Evolutionary conservation across 768 basidiomycete genomes (phyloP).

Genomic region (Boletus fagicola): DNA sequence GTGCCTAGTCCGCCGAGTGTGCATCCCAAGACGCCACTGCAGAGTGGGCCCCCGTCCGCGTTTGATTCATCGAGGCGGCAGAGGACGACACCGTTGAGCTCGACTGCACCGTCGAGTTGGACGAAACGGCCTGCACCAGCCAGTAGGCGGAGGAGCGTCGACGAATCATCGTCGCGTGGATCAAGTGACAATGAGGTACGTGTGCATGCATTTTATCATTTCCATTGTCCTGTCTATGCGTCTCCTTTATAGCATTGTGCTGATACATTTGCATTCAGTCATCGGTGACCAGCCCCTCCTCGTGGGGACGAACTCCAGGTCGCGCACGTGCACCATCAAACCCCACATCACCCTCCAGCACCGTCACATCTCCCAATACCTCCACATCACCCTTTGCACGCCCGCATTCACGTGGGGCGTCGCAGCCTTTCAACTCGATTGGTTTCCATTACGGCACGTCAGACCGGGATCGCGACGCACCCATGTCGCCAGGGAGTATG

Average conservation of each 20-base stretch:
- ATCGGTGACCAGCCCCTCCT: conserved; percentile 37
- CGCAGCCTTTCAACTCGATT: conserved; percentile 42
- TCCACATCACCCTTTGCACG: conserved; percentile 50
- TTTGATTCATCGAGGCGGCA: conserved; percentile 72
- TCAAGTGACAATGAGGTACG: conserved; percentile 75
- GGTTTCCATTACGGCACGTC: conserved; percentile 45
- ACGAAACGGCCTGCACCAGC: conserved; percentile 65
- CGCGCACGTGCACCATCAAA: conserved; percentile 71
- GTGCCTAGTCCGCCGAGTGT: conserved; percentile 52
- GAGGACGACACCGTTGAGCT: conserved; percentile 61
- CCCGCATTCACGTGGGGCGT: conserved; percentile 64
- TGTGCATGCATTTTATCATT: conserved; percentile 3
- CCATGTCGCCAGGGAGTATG: conserved; percentile 30
- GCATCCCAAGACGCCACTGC: conserved; percentile 51
- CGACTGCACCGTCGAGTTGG: conserved; percentile 74
- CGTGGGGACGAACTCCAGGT: conserved; percentile 44
- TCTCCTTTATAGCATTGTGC: conserved; percentile 1
- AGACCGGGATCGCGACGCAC: conserved; percentile 33
- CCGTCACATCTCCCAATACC: conserved; percentile 41
- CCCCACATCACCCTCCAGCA: conserved; percentile 45
- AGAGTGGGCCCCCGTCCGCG: conserved; percentile 46
- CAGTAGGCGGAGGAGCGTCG: conserved; percentile 68
- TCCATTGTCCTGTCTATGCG: not conserved
- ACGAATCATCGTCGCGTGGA: conserved; percentile 45
- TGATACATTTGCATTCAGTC: conserved; percentile 30